phyloP scores from a whole-genome alignment of 2,329 filamentous ascomycete species.

The Microdochium paspali region DNA sequence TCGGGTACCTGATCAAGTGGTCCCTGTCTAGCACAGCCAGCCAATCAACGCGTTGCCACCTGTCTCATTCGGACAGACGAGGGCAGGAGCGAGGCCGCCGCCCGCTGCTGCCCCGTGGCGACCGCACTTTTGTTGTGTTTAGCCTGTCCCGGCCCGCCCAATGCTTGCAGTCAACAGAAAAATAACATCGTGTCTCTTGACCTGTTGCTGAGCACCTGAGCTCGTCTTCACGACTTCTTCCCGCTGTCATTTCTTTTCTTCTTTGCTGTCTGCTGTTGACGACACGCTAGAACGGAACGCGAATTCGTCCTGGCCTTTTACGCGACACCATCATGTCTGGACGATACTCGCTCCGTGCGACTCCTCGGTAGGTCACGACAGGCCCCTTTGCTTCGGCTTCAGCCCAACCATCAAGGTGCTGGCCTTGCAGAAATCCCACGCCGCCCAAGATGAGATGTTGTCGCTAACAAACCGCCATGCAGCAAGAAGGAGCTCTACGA shows the following conservation, averaged over 20 bases:
- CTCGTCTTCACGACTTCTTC: not conserved
- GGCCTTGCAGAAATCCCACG: no score
- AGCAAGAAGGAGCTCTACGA: slow-evolving; percentile 55
- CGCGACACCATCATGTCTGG: slow-evolving; percentile 19
- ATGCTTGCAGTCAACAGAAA: not conserved
- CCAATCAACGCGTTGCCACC: not conserved
- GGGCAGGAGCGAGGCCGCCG: not conserved
- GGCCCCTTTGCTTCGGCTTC: no score
- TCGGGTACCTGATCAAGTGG: not conserved
- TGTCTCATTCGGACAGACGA: not conserved
- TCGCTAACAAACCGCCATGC: not conserved
- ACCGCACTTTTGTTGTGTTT: not conserved
- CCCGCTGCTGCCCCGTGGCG: not conserved
- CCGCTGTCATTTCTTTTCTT: not conserved
- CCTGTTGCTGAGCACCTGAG: not conserved
- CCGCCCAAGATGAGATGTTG: no score
- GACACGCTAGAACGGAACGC: not conserved
- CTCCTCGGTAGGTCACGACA: slow-evolving; percentile 13
- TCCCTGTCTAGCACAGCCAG: not conserved
- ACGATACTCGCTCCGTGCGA: slow-evolving; percentile 9
- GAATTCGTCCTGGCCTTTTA: not conserved
- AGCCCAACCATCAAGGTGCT: no score
- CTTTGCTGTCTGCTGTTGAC: not conserved
- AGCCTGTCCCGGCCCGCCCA: not conserved
- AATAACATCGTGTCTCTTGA: not conserved